These are phyloP conservation scores for Tuber borchii DNA, from an alignment of 495 filamentous ascomycete genomes.

Conservation along the genomic window DNA sequence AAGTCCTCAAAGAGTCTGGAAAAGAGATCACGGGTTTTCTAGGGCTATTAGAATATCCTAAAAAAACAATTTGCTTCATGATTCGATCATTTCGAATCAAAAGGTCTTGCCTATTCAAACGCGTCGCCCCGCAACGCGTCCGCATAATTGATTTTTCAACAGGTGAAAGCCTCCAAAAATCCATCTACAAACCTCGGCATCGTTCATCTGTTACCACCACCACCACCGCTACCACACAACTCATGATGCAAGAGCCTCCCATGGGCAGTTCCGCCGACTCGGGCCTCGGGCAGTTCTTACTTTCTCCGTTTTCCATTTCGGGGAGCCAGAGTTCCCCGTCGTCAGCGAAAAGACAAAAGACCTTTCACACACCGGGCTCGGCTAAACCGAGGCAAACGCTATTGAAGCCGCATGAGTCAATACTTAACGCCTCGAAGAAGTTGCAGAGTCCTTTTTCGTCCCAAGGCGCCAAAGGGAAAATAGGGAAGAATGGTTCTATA, in stretches of 20 bases:
- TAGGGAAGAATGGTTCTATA: slow-evolving; percentile 30
- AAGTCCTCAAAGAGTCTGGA: not conserved
- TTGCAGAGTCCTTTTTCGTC: slow-evolving; percentile 7
- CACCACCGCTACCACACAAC: not conserved
- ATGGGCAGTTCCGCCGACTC: not conserved
- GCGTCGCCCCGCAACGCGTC: slow-evolving; percentile 1
- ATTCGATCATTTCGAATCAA: not conserved
- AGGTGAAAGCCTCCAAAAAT: not conserved
- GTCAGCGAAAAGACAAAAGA: slow-evolving; percentile 30
- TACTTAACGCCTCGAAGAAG: slow-evolving; percentile 9
- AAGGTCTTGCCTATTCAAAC: not conserved
- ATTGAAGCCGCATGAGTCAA: slow-evolving; percentile 26
- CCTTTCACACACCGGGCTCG: slow-evolving; percentile 17
- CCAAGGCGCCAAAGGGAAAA: slow-evolving; percentile 20
- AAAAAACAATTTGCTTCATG: not conserved
- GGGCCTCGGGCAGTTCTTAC: not conserved
- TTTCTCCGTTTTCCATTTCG: not conserved
- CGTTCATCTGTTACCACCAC: not conserved
- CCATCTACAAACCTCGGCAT: not conserved
- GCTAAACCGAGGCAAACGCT: slow-evolving; percentile 22
- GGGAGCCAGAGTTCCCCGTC: slow-evolving; percentile 23
- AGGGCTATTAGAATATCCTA: not conserved
- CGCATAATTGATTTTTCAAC: not conserved
- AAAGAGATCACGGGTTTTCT: not conserved
- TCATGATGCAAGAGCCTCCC: not conserved